Evolutionary conservation across 202 grass and related monocot species (phyloP).

Genomic region (Dendrocalamus latiflorus): DNA sequence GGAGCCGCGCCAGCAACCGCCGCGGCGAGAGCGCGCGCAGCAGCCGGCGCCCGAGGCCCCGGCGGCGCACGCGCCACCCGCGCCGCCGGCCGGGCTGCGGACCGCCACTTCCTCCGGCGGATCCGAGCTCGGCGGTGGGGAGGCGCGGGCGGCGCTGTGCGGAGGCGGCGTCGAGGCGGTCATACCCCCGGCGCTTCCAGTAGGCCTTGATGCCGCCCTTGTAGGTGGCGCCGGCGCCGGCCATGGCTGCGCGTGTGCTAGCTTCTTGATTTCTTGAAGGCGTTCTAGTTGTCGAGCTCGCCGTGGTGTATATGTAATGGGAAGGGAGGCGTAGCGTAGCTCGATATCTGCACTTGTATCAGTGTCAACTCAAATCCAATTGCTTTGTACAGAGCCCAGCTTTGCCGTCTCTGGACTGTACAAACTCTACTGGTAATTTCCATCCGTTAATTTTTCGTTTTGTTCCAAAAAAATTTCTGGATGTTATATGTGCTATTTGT

Average conservation of each 20-base stretch:
- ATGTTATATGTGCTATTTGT: no score
- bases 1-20: slow-evolving; percentile 50
- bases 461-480: no score
- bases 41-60: slow-evolving; percentile 27
- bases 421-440: no score
- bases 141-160: slow-evolving; percentile 30
- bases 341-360: slow-evolving; percentile 9
- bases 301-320: not conserved
- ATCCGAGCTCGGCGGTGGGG: slow-evolving; percentile 39
- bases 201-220: slow-evolving; percentile 71
- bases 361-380: not conserved
- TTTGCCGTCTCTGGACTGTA: not conserved
- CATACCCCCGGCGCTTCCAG: slow-evolving; percentile 63
- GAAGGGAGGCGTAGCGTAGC: no score
- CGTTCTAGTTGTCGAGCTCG: not conserved
- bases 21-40: slow-evolving; percentile 48
- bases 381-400: no score
- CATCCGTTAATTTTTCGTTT: no score
- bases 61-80: slow-evolving; percentile 47
- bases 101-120: no score
- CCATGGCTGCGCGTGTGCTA: slow-evolving; percentile 30
- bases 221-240: slow-evolving; percentile 8
- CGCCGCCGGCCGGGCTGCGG: not conserved
- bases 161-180: slow-evolving; percentile 38
- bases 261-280: not conserved